Percentiles rank a stretch among this genome's conserved stretches.
Conservation (phyloP, 208 protist genomes). For the Sergeia podlipaevii region DNA sequence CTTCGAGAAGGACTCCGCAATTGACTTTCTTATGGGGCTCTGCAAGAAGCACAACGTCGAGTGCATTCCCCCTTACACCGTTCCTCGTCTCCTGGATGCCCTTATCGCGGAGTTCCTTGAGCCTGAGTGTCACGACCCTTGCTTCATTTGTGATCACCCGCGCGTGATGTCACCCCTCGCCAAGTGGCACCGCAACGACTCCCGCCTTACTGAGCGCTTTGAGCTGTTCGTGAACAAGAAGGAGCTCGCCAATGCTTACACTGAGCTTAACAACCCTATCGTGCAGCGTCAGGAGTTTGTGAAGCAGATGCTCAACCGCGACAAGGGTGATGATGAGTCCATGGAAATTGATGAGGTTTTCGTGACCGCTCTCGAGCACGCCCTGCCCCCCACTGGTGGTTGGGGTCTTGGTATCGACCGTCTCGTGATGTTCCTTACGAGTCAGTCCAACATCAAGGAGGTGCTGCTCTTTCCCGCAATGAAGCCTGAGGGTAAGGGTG, state of each 20-base stretch:
- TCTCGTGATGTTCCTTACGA: conserved; percentile 99
- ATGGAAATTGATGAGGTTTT: conserved; percentile 98
- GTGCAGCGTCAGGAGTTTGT: conserved; percentile 98
- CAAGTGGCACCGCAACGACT: conserved; percentile 97
- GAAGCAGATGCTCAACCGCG: conserved; percentile 93
- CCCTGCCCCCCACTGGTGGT: conserved; percentile 98
- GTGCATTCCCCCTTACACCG: conserved; percentile 94
- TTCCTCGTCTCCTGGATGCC: conserved; percentile 97
- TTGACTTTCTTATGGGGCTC: conserved; percentile 87
- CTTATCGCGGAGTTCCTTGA: conserved; percentile 97
- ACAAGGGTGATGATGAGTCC: conserved; percentile 98
- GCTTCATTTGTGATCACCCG: conserved; percentile 99
- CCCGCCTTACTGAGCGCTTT: conserved; percentile 98
- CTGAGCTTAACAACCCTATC: conserved; percentile 99
- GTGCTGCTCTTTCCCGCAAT: conserved; percentile 93
- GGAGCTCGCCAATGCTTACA: conserved; percentile 99
- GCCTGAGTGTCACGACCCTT: conserved; percentile 96
- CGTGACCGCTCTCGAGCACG: conserved; percentile 97
- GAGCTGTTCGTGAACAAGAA: conserved; percentile 99
- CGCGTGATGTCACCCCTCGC: conserved; percentile 99
- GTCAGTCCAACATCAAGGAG: conserved; percentile 98
- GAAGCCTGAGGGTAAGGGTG: conserved; percentile 74
- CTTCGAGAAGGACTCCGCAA: conserved; percentile 70
- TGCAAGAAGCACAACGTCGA: conserved; percentile 93
- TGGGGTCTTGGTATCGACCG: conserved; percentile 99